A percentile compares a stretch with the other conserved stretches of the same genome.
phyloP scores from a whole-genome alignment of 805 yeast species.

The Sungouiella thailandica region DNA sequence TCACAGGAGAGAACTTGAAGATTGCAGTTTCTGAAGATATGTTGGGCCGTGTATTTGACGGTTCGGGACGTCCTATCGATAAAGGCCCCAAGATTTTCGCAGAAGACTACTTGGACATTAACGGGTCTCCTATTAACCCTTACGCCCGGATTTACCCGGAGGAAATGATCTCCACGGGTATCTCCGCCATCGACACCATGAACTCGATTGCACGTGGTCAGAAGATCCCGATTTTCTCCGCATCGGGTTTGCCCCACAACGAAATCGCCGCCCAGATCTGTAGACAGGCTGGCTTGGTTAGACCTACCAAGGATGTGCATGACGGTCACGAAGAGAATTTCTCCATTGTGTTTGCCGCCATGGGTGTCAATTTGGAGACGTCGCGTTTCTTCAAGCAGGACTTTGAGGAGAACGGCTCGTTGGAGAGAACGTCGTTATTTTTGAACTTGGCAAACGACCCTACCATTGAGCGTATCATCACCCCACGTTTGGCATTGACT shows the following conservation, averaged over 20 bases:
- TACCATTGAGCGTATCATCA: conserved; percentile 97
- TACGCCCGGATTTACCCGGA: conserved; percentile 98
- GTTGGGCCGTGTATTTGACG: conserved; percentile 97
- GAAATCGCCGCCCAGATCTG: conserved; percentile 99
- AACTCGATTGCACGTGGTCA: conserved; percentile 99
- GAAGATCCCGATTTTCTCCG: conserved; percentile 98
- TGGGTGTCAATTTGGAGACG: conserved; percentile 99
- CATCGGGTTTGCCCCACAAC: conserved; percentile 98
- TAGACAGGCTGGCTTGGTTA: conserved; percentile 98
- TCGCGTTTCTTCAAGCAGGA: conserved; percentile 98
- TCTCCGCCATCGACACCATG: conserved; percentile 98
- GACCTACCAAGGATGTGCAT: conserved; percentile 99
- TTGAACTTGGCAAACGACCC: conserved; percentile 98
- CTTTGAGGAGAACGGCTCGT: conserved; percentile 97
- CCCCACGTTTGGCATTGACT: conserved; percentile 97
- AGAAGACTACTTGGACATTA: conserved; percentile 96
- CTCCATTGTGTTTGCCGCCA: conserved; percentile 98
- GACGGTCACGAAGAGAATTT: conserved; percentile 99
- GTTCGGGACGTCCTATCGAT: conserved; percentile 98
- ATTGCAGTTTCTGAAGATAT: conserved; percentile 96
- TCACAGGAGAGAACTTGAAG: conserved; percentile 90
- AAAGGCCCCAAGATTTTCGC: conserved; percentile 98
- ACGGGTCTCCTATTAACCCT: conserved; percentile 98
- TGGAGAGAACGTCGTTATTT: conserved; percentile 96
- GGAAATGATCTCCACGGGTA: conserved; percentile 99